Evolutionary conservation across 2,329 filamentous ascomycete genomes (phyloP).

Genomic region (Curvularia sp.): DNA sequence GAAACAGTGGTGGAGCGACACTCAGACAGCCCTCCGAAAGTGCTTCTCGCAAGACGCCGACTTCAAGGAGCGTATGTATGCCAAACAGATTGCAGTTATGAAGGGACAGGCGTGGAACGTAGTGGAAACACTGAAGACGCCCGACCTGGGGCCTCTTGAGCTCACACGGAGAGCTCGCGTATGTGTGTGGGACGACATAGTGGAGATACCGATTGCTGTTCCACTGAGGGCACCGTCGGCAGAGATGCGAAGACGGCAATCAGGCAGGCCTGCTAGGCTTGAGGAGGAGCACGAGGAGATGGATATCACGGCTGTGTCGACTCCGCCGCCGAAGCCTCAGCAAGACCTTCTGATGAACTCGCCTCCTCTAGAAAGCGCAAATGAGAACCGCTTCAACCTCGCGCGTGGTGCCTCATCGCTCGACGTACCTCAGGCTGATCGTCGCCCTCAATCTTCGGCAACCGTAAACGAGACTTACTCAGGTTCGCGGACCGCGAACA

Average conservation of each 20-base stretch:
- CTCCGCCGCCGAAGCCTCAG: constrained; percentile 58
- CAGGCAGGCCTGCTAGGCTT: constrained; percentile 29
- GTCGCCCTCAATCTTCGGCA: constrained; percentile 42
- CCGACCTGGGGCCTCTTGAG: constrained; percentile 91
- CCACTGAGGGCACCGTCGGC: constrained; percentile 83
- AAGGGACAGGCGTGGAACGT: constrained; percentile 99
- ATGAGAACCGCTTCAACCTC: constrained; percentile 57
- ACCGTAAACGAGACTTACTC: constrained; percentile 45
- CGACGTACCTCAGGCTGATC: constrained; percentile 42
- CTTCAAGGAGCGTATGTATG: constrained; percentile 99
- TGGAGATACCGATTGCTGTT: constrained; percentile 93
- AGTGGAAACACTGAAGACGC: constrained; percentile 91
- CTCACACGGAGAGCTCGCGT: constrained; percentile 88
- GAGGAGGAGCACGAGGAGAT: constrained; percentile 77
- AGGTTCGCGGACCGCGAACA: constrained; percentile 26
- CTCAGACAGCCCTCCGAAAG: constrained; percentile 81
- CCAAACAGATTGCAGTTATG: constrained; percentile 97
- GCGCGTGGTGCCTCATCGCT: constrained; percentile 55
- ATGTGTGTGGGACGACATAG: constrained; percentile 97
- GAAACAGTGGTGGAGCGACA: constrained; percentile 96
- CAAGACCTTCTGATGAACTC: constrained; percentile 73
- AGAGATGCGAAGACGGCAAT: constrained; percentile 76
- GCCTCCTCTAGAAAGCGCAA: constrained; percentile 55
- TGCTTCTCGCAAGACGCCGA: constrained; percentile 93
- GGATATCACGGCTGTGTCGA: constrained; percentile 78